phyloP scores from a whole-genome alignment of 805 yeast species.

The Monosporozyma yasuniensis region DNA sequence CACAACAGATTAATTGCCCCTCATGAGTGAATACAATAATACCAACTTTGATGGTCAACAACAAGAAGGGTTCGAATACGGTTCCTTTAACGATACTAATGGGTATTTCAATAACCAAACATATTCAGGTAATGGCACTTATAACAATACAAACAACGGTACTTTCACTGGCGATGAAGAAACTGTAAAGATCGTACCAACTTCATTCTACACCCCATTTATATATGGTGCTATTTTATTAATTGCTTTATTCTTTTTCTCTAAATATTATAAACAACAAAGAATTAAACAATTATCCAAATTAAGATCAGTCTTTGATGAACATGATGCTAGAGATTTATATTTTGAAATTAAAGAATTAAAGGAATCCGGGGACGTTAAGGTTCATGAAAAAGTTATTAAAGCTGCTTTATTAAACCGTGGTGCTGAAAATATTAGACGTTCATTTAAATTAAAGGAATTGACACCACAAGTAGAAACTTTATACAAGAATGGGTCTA shows the following conservation, averaged over 20 bases:
- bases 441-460: constrained; percentile 76
- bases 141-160: constrained; percentile 4
- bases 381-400: constrained; percentile 69
- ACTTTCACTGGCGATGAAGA: constrained; percentile 16
- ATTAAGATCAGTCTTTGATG: constrained; percentile 65
- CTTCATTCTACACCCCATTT: constrained; percentile 64
- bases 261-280: constrained; percentile 58
- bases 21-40: constrained; percentile 1
- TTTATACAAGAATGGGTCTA: constrained; percentile 77
- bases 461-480: constrained; percentile 57
- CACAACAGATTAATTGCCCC: neutral
- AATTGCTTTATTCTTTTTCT: constrained; percentile 57
- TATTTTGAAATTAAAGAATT: constrained; percentile 49
- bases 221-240: constrained; percentile 64
- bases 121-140: constrained; percentile 4
- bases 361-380: constrained; percentile 20
- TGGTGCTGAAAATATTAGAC: constrained; percentile 82
- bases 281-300: constrained; percentile 40
- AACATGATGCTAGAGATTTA: constrained; percentile 55
- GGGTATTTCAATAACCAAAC: constrained; percentile 3
- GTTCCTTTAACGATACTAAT: neutral
- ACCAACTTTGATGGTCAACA: constrained; percentile 1
- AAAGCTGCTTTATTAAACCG: constrained; percentile 59
- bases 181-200: constrained; percentile 29
- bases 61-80: neutral